Conservation (phyloP, 108 stramenopile species). For the Fistulifera pelliculosa region DNA sequence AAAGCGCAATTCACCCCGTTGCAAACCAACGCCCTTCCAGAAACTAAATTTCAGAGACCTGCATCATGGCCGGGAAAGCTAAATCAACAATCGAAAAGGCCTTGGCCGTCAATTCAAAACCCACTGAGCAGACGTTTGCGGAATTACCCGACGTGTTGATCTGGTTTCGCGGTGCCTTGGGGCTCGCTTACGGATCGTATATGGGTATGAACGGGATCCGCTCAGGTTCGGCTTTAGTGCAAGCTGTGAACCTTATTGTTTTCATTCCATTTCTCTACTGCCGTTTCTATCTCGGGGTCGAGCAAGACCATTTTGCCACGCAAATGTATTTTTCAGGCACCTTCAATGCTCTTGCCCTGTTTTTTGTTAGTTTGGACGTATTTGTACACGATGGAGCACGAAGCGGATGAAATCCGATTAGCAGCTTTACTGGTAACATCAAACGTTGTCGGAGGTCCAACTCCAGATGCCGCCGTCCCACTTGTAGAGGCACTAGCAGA, state of each 20-base stretch:
- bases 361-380: conserved; percentile 57
- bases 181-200: conserved; percentile 35
- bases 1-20: too few species aligned
- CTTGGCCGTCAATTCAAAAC: conserved; percentile 39
- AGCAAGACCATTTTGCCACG: conserved; percentile 36
- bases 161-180: conserved; percentile 51
- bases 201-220: conserved; percentile 26
- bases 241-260: conserved; percentile 59
- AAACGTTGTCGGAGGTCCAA: too few species aligned
- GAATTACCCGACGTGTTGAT: conserved; percentile 47
- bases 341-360: conserved; percentile 42
- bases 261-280: conserved; percentile 57
- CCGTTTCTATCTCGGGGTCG: conserved; percentile 37
- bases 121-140: conserved; percentile 53
- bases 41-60: too few species aligned
- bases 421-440: background rate
- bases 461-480: too few species aligned
- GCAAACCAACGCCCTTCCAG: too few species aligned
- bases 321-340: conserved; percentile 49
- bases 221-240: conserved; percentile 17
- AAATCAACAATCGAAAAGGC: too few species aligned
- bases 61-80: too few species aligned
- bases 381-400: conserved; percentile 29
- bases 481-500: too few species aligned
- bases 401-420: background rate